phyloP scores from a whole-genome alignment of 2,329 filamentous ascomycete genomes.

The Ophiosphaerella narmari region DNA sequence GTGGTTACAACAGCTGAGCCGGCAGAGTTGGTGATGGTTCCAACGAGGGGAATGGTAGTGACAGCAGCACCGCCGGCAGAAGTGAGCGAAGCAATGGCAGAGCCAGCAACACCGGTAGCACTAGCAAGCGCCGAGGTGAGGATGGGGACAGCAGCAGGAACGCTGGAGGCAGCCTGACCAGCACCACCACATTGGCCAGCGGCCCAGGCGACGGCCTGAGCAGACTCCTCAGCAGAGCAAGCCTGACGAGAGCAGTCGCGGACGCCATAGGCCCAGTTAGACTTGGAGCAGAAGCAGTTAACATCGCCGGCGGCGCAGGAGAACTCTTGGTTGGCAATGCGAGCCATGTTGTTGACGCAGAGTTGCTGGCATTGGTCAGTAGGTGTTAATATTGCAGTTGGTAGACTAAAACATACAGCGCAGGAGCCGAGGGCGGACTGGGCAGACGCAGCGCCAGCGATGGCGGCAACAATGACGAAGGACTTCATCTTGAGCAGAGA shows the following conservation, averaged over 20 bases:
- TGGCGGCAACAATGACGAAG: slow-evolving; percentile 42
- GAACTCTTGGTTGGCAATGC: slow-evolving; percentile 44
- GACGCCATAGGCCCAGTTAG: slow-evolving; percentile 53
- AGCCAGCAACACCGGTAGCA: slow-evolving; percentile 2
- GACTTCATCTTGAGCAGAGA: slow-evolving; percentile 44
- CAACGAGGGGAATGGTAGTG: slow-evolving; percentile 23
- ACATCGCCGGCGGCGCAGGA: slow-evolving; percentile 47
- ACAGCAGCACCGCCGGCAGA: slow-evolving; percentile 17
- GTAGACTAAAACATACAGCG: slow-evolving; percentile 36
- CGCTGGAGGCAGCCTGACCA: slow-evolving; percentile 16
- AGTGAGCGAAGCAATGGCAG: slow-evolving; percentile 3
- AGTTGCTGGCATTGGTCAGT: slow-evolving; percentile 34
- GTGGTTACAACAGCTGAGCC: slow-evolving; percentile 27
- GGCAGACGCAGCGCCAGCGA: slow-evolving; percentile 41
- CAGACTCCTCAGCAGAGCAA: slow-evolving; percentile 38
- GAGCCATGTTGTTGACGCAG: slow-evolving; percentile 55
- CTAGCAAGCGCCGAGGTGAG: slow-evolving; percentile 17
- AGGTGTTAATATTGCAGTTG: no score
- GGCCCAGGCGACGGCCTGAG: slow-evolving; percentile 41
- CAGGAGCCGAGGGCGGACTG: slow-evolving; percentile 39
- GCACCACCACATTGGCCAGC: slow-evolving; percentile 38
- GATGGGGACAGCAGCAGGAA: slow-evolving; percentile 18
- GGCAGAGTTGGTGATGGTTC: slow-evolving; percentile 24
- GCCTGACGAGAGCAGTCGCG: slow-evolving; percentile 54
- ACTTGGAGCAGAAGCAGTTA: slow-evolving; percentile 52